A percentile compares a stretch with the other conserved stretches of the same genome.
These are phyloP conservation scores for Colletotrichum magnum DNA, from an alignment of 2,329 filamentous ascomycete species.

Conservation along the genomic window DNA sequence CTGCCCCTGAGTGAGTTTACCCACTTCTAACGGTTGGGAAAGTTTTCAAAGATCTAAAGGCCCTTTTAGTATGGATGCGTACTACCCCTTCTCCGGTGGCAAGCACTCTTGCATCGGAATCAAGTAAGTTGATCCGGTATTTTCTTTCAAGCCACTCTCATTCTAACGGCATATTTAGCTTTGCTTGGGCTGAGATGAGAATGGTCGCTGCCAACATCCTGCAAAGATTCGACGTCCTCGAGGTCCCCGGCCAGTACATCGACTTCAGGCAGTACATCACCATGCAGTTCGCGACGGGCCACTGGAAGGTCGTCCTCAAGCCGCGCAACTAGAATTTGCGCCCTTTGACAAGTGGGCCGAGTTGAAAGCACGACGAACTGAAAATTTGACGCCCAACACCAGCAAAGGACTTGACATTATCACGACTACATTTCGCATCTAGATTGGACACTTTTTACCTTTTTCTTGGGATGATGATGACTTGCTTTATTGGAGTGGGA, in stretches of 20 bases:
- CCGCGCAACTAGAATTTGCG: conserved; percentile 39
- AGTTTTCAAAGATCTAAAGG: background rate
- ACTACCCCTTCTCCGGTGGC: conserved; percentile 42
- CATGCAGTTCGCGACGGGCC: conserved; percentile 44
- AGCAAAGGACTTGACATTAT: too few relatives aligned
- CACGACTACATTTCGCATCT: too few relatives aligned
- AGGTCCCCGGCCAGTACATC: conserved; percentile 43
- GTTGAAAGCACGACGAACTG: too few relatives aligned
- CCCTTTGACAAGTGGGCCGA: background rate
- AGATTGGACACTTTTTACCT: too few relatives aligned
- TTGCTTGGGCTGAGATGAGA: conserved; percentile 46
- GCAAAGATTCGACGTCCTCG: conserved; percentile 43
- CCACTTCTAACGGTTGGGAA: background rate
- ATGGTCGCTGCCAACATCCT: conserved; percentile 44
- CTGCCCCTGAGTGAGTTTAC: conserved; percentile 27
- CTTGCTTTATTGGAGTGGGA: too few relatives aligned
- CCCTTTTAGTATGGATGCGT: conserved; percentile 31
- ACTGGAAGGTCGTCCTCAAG: conserved; percentile 53
- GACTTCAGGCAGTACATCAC: conserved; percentile 46
- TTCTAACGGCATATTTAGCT: conserved; percentile 30
- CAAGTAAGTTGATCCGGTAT: conserved; percentile 31
- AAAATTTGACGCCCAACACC: too few relatives aligned
- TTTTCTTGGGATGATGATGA: too few relatives aligned
- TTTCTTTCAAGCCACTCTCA: background rate
- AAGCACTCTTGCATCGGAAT: conserved; percentile 46